Percentiles rank a stretch among this genome's conserved stretches.
Conservation (phyloP, 495 filamentous ascomycete species). For the Podospora sp. region DNA sequence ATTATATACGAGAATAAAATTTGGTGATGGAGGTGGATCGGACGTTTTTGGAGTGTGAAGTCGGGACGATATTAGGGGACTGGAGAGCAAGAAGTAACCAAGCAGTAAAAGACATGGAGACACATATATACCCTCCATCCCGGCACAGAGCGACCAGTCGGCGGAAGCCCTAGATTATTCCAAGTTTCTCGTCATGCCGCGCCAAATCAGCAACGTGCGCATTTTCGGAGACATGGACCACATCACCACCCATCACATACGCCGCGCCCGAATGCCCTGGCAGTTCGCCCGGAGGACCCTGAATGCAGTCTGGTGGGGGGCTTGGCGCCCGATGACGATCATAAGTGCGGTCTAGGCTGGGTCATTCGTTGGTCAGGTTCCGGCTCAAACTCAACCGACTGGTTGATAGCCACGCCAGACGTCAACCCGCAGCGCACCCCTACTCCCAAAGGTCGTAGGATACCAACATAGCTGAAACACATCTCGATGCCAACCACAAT, state of each 20-base stretch:
- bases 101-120: not conserved
- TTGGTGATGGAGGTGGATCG: not conserved
- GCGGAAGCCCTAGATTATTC: not conserved
- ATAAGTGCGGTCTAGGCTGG: not conserved
- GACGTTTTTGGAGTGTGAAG: too few relatives aligned
- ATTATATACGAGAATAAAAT: too few relatives aligned
- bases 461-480: not conserved
- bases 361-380: not conserved
- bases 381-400: not conserved
- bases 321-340: not conserved
- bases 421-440: not conserved
- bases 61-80: too few relatives aligned
- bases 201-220: conserved; percentile 1
- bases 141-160: not conserved
- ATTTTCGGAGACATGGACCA: conserved; percentile 1
- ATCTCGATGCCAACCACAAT: not conserved
- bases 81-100: too few relatives aligned
- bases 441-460: not conserved
- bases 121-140: not conserved
- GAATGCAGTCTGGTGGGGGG: not conserved
- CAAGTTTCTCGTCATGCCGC: conserved; percentile 4
- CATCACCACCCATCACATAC: not conserved
- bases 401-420: not conserved
- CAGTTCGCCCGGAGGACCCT: not conserved
- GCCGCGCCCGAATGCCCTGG: not conserved